Percentiles rank a stretch among this genome's conserved stretches.
These are phyloP conservation scores for Antrodiella citrinella DNA, from an alignment of 768 basidiomycete genomes.

Conservation along the genomic window DNA sequence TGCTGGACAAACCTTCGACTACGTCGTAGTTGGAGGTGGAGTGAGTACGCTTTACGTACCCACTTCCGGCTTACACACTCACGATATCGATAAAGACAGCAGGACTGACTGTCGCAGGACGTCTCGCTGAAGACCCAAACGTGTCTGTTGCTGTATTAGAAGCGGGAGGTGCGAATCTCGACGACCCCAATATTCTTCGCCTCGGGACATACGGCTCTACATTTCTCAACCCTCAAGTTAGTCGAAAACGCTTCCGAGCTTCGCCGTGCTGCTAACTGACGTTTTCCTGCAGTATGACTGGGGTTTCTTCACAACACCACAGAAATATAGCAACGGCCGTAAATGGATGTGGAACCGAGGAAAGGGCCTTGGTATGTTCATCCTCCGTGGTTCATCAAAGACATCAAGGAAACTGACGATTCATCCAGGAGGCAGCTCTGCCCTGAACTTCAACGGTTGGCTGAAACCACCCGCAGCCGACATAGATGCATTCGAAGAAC, in stretches of 20 bases:
- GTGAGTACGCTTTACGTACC: background rate
- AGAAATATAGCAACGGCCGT: background rate
- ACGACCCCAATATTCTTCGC: slow-evolving; percentile 7
- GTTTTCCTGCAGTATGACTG: slow-evolving; percentile 10
- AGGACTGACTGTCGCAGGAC: slow-evolving; percentile 32
- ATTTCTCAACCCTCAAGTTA: background rate
- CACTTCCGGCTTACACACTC: background rate
- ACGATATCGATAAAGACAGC: slow-evolving; percentile 13
- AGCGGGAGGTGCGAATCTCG: slow-evolving; percentile 16
- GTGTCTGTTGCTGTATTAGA: slow-evolving; percentile 29
- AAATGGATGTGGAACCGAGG: background rate
- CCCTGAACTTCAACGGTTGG: slow-evolving; percentile 6
- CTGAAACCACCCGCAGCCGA: slow-evolving; percentile 4
- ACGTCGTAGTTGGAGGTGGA: slow-evolving; percentile 8
- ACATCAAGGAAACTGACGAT: too few relatives aligned
- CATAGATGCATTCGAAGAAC: slow-evolving; percentile 24
- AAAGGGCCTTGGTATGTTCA: background rate
- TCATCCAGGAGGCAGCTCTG: slow-evolving; percentile 6
- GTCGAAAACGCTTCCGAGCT: background rate
- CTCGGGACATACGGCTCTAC: background rate
- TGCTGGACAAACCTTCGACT: slow-evolving; percentile 7
- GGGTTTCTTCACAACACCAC: slow-evolving; percentile 7
- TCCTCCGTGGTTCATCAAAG: too few relatives aligned
- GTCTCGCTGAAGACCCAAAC: slow-evolving; percentile 28
- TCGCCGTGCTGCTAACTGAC: background rate